Evolutionary conservation across 1,284 basidiomycete species (phyloP).

Genomic region (Anthracocystis walkeri): DNA sequence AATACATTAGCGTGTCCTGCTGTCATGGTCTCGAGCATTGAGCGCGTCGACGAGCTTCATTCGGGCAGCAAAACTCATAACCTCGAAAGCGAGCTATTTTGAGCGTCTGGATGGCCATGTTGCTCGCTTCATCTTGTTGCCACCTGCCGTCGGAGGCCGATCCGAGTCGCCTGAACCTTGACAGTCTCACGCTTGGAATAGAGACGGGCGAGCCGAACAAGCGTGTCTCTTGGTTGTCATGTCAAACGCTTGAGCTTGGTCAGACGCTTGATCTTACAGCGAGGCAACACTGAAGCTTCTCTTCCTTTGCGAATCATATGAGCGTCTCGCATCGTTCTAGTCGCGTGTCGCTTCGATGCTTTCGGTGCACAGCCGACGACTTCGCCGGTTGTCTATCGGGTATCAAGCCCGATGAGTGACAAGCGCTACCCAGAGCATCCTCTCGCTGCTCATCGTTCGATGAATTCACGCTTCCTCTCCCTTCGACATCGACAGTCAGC

Average conservation of each 20-base stretch:
- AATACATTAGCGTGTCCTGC: slow-evolving; percentile 2
- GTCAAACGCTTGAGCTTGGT: not conserved
- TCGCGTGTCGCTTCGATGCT: too few relatives aligned
- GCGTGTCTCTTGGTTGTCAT: not conserved
- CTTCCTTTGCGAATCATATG: too few relatives aligned
- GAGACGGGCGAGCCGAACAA: not conserved
- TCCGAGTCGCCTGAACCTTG: not conserved
- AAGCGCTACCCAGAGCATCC: not conserved
- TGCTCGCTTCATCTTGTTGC: not conserved
- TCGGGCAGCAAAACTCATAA: too few relatives aligned
- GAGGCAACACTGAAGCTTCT: not conserved
- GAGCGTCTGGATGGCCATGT: not conserved
- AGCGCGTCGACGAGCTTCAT: not conserved
- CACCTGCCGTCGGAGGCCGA: slow-evolving; percentile 1
- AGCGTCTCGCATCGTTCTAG: too few relatives aligned
- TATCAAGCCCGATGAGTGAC: not conserved
- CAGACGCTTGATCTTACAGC: too few relatives aligned
- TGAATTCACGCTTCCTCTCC: too few relatives aligned
- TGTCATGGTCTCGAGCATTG: not conserved
- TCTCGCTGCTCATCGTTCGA: not conserved
- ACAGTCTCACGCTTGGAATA: not conserved
- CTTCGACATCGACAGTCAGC: too few relatives aligned
- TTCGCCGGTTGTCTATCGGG: not conserved
- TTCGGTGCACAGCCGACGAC: not conserved
- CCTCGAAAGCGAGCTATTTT: not conserved